Percentiles rank a stretch among this genome's conserved stretches.
These are phyloP conservation scores for Trichoderma sp. DNA, from an alignment of 2,329 filamentous ascomycete species.

Conservation along the genomic window DNA sequence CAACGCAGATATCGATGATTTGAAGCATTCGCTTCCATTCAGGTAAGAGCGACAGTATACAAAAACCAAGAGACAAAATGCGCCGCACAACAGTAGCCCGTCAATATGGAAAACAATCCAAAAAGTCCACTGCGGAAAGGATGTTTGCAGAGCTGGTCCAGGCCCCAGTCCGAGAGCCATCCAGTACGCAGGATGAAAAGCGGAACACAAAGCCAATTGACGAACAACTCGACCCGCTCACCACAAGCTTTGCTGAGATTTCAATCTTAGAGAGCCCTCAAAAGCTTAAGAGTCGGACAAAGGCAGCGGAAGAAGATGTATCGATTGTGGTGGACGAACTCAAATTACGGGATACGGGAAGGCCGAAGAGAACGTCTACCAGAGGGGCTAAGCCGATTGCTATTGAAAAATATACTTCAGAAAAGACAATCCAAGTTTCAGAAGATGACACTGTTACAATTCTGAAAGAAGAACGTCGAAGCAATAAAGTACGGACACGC, in stretches of 20 bases:
- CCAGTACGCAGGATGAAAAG: slow-evolving; percentile 27
- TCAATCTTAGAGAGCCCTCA: slow-evolving; percentile 34
- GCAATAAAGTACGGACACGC: not conserved
- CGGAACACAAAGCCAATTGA: slow-evolving; percentile 31
- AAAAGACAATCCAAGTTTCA: not conserved
- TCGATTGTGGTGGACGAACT: slow-evolving; percentile 27
- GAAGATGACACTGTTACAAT: not conserved
- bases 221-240: slow-evolving; percentile 41
- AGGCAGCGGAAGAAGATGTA: slow-evolving; percentile 27
- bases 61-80: slow-evolving; percentile 44
- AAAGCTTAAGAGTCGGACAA: slow-evolving; percentile 28
- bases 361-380: slow-evolving; percentile 4
- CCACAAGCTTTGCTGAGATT: slow-evolving; percentile 42
- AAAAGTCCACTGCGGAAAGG: slow-evolving; percentile 51
- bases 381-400: not conserved
- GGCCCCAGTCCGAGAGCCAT: slow-evolving; percentile 49
- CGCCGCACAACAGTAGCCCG: slow-evolving; percentile 48
- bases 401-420: not conserved
- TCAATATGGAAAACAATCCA: slow-evolving; percentile 57
- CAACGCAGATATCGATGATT: not conserved
- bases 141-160: slow-evolving; percentile 57
- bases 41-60: not conserved
- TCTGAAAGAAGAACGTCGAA: not conserved
- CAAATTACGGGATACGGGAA: not conserved
- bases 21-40: not conserved